phyloP scores from a whole-genome alignment of 129 eudicot species.

The Chrysanthemum lavandulifolium region DNA sequence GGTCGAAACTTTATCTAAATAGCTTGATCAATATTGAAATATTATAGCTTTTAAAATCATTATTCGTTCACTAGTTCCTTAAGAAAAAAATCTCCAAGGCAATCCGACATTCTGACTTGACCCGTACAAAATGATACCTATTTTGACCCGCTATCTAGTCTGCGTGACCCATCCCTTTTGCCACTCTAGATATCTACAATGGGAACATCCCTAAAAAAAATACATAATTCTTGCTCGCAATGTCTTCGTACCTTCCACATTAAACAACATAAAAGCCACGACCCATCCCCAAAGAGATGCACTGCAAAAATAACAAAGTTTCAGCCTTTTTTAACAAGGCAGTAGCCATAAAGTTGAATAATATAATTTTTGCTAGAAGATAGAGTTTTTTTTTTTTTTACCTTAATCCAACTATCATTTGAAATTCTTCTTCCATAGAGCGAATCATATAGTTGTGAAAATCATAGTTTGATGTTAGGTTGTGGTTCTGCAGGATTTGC shows the following conservation, averaged over 20 bases:
- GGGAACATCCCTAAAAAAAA: neutral
- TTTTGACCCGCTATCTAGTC: no score
- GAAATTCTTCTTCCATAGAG: slow-evolving; percentile 93
- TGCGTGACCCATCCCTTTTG: no score
- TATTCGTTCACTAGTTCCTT: no score
- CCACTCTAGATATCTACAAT: no score
- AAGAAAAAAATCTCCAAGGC: no score
- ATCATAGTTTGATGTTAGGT: slow-evolving; percentile 73
- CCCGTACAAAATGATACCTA: no score
- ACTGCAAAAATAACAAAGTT: slow-evolving; percentile 43
- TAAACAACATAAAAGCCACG: slow-evolving; percentile 80
- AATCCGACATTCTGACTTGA: no score
- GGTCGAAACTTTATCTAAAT: no score
- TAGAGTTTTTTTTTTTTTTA: slow-evolving; percentile 19
- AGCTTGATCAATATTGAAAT: no score
- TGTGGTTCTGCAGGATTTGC: slow-evolving; percentile 45
- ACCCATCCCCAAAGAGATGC: slow-evolving; percentile 90
- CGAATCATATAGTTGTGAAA: slow-evolving; percentile 92
- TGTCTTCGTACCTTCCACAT: slow-evolving; percentile 51
- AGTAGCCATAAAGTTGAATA: neutral
- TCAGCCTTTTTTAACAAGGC: slow-evolving; percentile 18
- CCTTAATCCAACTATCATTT: slow-evolving; percentile 88
- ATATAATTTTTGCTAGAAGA: neutral
- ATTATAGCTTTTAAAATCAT: no score
- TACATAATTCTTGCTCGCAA: neutral